These are phyloP conservation scores for Aspergillus viridinutans DNA, from an alignment of 2,329 filamentous ascomycete genomes.

Conservation along the genomic window DNA sequence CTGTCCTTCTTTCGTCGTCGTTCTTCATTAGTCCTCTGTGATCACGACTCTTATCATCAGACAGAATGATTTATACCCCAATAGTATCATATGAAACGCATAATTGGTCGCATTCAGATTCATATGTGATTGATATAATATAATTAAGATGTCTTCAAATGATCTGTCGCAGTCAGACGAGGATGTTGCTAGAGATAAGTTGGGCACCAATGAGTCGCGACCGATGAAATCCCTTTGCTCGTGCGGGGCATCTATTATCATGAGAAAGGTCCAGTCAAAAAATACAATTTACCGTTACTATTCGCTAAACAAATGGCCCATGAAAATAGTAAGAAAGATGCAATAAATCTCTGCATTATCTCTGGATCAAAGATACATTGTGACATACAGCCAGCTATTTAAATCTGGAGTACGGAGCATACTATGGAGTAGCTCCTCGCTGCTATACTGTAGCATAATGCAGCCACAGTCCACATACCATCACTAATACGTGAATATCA, in stretches of 20 bases:
- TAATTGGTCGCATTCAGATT: neutral
- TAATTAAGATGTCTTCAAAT: neutral
- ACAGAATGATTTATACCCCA: neutral
- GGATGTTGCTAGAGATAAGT: neutral
- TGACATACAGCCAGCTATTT: neutral
- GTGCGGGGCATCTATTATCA: neutral
- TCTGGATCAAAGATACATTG: neutral
- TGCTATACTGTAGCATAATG: neutral
- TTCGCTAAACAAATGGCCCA: neutral
- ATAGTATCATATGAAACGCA: neutral
- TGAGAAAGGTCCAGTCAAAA: neutral
- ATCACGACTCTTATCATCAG: conserved; percentile 2
- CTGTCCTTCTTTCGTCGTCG: neutral
- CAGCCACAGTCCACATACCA: neutral
- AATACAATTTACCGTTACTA: neutral
- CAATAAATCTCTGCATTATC: neutral
- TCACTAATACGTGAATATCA: neutral
- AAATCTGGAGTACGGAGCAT: neutral
- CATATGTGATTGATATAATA: neutral
- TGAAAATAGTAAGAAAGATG: neutral
- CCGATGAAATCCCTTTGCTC: neutral
- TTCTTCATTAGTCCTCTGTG: neutral
- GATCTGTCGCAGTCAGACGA: neutral
- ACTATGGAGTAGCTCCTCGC: neutral
- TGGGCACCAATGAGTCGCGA: neutral